Conservation (phyloP, 2,329 filamentous ascomycete genomes). For the Shiraia bambusicola region DNA sequence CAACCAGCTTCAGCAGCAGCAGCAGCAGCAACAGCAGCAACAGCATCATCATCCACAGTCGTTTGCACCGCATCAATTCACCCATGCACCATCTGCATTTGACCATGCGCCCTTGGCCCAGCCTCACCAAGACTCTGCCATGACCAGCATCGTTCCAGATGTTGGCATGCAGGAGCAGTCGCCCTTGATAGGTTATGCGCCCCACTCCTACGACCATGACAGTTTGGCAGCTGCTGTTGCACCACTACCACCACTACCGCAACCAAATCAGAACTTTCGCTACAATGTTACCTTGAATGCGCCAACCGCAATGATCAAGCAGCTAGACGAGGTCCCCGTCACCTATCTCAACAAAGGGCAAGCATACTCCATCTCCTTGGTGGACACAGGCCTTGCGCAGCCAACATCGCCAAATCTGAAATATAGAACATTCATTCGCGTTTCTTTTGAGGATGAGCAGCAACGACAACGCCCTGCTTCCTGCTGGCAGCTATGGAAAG, state of each 20-base stretch:
- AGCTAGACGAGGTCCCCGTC: conserved; percentile 87
- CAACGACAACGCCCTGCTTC: conserved; percentile 79
- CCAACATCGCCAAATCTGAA: conserved; percentile 60
- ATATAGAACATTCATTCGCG: conserved; percentile 89
- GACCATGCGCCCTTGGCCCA: conserved; percentile 69
- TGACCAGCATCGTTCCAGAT: conserved; percentile 58
- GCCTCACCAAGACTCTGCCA: conserved; percentile 63
- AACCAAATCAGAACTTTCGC: conserved; percentile 63
- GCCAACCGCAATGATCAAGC: conserved; percentile 93
- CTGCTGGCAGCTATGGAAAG: conserved; percentile 94
- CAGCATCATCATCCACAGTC: conserved; percentile 49
- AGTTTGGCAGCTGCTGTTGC: conserved; percentile 49
- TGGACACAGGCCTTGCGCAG: conserved; percentile 70
- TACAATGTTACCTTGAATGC: conserved; percentile 90
- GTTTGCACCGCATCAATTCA: conserved; percentile 77
- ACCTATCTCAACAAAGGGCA: conserved; percentile 98
- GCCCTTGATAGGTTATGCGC: conserved; percentile 61
- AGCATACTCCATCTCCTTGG: conserved; percentile 82
- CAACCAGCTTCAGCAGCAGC: conserved; percentile 52
- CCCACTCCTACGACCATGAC: conserved; percentile 45
- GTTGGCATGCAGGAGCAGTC: conserved; percentile 63
- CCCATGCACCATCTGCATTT: conserved; percentile 78
- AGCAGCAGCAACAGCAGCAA: too few relatives aligned
- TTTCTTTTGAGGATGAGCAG: conserved; percentile 95
- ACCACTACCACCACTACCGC: conserved; percentile 36